phyloP scores from a whole-genome alignment of 2,329 filamentous ascomycete genomes.

The Paecilomyces sp. region DNA sequence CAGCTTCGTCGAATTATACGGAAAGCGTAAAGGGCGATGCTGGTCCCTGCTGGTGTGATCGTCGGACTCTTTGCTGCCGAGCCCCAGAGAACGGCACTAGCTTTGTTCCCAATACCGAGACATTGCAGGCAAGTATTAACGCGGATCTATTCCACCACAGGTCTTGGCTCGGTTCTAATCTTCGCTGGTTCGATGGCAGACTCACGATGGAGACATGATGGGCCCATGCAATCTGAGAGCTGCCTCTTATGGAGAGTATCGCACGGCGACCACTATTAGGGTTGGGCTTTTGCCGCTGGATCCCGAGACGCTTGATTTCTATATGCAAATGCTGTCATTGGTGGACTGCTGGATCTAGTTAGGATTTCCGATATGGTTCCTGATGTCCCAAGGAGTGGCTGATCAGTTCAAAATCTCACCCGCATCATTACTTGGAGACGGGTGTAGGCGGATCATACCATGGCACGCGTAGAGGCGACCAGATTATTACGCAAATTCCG shows the following conservation, averaged over 20 bases:
- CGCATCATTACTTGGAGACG: background rate
- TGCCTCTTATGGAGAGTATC: background rate
- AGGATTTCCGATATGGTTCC: background rate
- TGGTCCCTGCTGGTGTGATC: background rate
- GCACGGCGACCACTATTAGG: background rate
- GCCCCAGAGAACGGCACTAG: background rate
- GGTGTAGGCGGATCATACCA: background rate
- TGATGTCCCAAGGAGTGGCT: background rate
- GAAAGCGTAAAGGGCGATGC: background rate
- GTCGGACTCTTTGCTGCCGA: background rate
- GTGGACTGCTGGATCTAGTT: background rate
- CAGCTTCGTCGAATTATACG: background rate
- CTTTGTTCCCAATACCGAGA: background rate
- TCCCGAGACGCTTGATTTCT: background rate
- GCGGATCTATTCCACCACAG: background rate
- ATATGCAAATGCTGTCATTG: background rate
- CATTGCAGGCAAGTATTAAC: background rate
- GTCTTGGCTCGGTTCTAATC: background rate
- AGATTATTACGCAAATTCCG: background rate
- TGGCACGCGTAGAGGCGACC: background rate
- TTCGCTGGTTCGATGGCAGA: background rate
- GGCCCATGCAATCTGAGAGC: background rate
- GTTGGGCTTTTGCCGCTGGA: background rate
- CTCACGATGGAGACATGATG: background rate
- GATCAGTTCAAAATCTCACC: background rate